These are phyloP conservation scores for Amanita inopinata DNA, from an alignment of 768 basidiomycete species.

Conservation along the genomic window DNA sequence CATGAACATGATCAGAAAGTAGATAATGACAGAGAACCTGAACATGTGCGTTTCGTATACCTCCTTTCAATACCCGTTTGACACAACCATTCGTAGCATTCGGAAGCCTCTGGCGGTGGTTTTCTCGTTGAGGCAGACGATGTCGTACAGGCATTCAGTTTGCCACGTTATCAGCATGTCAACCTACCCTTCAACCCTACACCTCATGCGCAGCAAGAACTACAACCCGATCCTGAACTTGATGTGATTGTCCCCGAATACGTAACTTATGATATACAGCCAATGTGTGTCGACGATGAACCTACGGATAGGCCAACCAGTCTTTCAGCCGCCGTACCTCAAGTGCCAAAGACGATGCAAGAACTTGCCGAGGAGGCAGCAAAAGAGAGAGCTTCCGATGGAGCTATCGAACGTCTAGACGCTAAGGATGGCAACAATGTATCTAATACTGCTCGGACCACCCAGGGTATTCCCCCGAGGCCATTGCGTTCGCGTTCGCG, in stretches of 20 bases:
- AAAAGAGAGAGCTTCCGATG: constrained; percentile 8
- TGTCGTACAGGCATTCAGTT: constrained; percentile 61
- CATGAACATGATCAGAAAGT: constrained; percentile 10
- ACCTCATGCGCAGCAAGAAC: constrained; percentile 4
- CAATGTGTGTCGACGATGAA: constrained; percentile 27
- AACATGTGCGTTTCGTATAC: neutral
- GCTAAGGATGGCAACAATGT: neutral
- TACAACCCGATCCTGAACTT: constrained; percentile 11
- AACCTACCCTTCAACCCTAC: constrained; percentile 15
- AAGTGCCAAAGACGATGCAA: constrained; percentile 48
- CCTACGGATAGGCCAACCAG: constrained; percentile 15
- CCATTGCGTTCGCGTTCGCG: constrained; percentile 2
- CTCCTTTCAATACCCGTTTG: neutral
- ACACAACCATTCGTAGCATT: constrained; percentile 8
- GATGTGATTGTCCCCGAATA: constrained; percentile 16
- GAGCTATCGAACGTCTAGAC: neutral
- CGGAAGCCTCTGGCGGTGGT: constrained; percentile 18
- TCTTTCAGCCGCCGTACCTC: neutral
- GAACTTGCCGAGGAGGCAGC: constrained; percentile 45
- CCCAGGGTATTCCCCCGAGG: constrained; percentile 7
- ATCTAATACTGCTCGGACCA: neutral
- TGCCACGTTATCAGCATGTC: constrained; percentile 49
- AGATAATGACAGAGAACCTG: constrained; percentile 10
- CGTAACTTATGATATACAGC: constrained; percentile 27
- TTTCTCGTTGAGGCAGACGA: constrained; percentile 64